Percentiles rank a stretch among this genome's conserved stretches.
These are phyloP conservation scores for Diplodia sapinea DNA, from an alignment of 2,329 filamentous ascomycete genomes.

Conservation along the genomic window DNA sequence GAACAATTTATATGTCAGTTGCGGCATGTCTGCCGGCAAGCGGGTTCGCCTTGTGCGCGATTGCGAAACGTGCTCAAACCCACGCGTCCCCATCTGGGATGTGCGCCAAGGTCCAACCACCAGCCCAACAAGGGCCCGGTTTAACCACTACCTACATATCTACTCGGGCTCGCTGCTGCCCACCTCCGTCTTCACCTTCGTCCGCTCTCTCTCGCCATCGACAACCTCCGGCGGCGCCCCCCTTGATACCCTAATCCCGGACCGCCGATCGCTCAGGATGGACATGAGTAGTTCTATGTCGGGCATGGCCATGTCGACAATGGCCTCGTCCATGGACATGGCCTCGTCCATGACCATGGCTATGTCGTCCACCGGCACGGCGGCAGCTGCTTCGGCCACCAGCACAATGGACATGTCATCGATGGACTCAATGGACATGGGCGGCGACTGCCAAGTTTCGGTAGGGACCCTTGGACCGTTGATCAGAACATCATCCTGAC, in stretches of 20 bases:
- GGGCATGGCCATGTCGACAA: constrained; percentile 27
- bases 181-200: neutral
- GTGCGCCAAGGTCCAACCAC: constrained; percentile 23
- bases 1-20: constrained; percentile 17
- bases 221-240: neutral
- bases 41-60: neutral
- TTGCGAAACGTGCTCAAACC: constrained; percentile 25
- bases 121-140: neutral
- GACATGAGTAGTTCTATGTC: constrained; percentile 30
- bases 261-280: constrained; percentile 12
- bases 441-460: constrained; percentile 48
- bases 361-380: constrained; percentile 21
- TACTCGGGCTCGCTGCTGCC: neutral
- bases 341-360: constrained; percentile 29
- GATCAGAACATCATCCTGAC: neutral
- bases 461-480: constrained; percentile 35
- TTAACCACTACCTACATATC: constrained; percentile 1
- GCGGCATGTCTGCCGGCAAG: neutral
- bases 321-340: constrained; percentile 26
- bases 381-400: neutral
- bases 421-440: constrained; percentile 33
- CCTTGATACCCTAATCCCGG: constrained; percentile 6
- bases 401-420: constrained; percentile 30
- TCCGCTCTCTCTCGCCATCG: neutral
- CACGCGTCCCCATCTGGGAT: constrained; percentile 19